Evolutionary conservation across 2,329 filamentous ascomycete genomes (phyloP), one percentile per base, ranked within the genome.

Genomic region (Zasmidium cellare): DNA sequence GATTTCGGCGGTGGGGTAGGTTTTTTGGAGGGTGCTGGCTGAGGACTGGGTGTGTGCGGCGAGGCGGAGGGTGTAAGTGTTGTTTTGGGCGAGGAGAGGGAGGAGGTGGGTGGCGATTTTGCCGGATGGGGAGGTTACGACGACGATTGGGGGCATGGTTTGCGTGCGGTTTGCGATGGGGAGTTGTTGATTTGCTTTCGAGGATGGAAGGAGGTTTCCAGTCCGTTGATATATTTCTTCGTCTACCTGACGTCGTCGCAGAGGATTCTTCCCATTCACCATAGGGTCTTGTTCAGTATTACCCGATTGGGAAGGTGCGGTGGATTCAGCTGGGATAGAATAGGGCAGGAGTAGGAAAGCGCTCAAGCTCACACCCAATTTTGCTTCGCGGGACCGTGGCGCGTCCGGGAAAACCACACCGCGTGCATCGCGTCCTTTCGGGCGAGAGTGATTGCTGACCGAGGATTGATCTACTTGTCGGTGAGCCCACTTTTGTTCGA

Each of bases 51-150:
- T 70, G 58, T 72, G 61, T 7, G 71, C 71, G 12, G 67, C 71
- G 1, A 76, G 66, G 24, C 73, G 75, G 3, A 76, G 67, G 23
- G 56, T 65, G 55, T 56, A 63, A 19, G 61, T 64, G 57, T 66
- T 66, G 53, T 69, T 67, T 35, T 66, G 55, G 41, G 69, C 65
- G 20, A 77, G 65, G 1, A 71, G 63, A 11, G 73, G 73, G 46
- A 77, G 69, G 24, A 76, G 68, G 14, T 63, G 61, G 14, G 61
- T 63, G 59, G 66, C 68, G 64, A 75, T 74, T 50, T 75, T 75
- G 53, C 74, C 74, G 24, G 68, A 65, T 2, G 75, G 71, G 58
- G 69, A 74, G 49, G 72, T 76, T 19, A 77, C 56, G 12, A 57
- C 59, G 3, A 59, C 50, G 31, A 62, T 57, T 19, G 19, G 9